Conservation (phyloP, 2,329 filamentous ascomycete genomes). For the Colletotrichum echinochloae region DNA sequence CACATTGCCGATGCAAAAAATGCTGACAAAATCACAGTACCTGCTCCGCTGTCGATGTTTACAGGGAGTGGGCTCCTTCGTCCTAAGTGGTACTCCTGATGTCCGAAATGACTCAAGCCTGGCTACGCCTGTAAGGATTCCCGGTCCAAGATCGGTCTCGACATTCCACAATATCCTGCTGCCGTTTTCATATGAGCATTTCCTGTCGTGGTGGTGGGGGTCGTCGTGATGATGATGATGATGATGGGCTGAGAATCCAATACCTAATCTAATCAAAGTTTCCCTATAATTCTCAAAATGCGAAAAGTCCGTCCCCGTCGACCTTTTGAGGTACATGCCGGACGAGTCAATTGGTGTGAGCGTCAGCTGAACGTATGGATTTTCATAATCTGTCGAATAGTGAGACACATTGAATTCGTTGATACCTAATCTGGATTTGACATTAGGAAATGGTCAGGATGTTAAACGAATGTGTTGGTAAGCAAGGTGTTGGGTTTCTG, state of each 20-base stretch:
- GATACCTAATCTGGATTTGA: not conserved
- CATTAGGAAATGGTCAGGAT: not conserved
- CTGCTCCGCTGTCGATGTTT: conserved; percentile 22
- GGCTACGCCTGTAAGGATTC: accelerated
- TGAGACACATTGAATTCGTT: not conserved
- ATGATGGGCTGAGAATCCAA: not conserved
- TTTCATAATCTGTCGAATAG: not conserved
- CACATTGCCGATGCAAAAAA: not conserved
- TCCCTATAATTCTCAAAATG: not conserved
- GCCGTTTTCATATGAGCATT: not conserved
- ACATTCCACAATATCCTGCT: not conserved
- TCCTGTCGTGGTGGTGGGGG: not conserved
- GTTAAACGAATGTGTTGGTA: no score
- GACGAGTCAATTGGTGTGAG: not conserved
- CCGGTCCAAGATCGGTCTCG: not conserved
- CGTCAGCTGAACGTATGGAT: not conserved
- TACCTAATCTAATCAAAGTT: conserved; percentile 16
- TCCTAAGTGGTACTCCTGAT: not conserved
- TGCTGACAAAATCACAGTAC: conserved; percentile 6
- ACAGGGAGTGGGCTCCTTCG: conserved; percentile 20
- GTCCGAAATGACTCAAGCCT: no score
- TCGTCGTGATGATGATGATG: no score
- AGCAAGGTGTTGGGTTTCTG: no score
- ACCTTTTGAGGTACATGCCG: not conserved
- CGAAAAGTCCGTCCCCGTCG: not conserved